phyloP scores from a whole-genome alignment of 1,139 yeast species.

The Magnusiomyces sp. region DNA sequence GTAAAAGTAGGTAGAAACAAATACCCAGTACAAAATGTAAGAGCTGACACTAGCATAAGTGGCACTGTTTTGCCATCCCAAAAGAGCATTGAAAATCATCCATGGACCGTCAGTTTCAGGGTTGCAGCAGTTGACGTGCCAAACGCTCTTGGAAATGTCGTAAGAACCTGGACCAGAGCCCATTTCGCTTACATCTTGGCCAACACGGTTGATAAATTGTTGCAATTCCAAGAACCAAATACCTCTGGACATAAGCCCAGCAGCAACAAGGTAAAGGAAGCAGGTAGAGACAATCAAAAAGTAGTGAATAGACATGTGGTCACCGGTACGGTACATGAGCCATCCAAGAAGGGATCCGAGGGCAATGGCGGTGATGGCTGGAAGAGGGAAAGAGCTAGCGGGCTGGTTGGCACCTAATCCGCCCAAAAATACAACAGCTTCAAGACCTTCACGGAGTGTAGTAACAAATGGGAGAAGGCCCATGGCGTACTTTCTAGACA shows the following conservation, averaged over 20 bases:
- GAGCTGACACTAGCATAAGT: constrained; percentile 80
- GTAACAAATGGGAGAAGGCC: constrained; percentile 75
- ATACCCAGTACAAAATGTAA: constrained; percentile 77
- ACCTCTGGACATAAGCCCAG: constrained; percentile 85
- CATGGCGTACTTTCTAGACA: constrained; percentile 60
- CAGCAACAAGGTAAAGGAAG: constrained; percentile 73
- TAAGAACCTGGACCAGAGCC: constrained; percentile 94
- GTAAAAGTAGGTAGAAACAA: constrained; percentile 35
- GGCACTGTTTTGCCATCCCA: constrained; percentile 91
- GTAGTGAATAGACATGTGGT: constrained; percentile 53
- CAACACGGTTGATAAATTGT: constrained; percentile 50
- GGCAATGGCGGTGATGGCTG: constrained; percentile 66
- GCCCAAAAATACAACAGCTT: constrained; percentile 85
- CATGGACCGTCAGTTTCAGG: constrained; percentile 84
- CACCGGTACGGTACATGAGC: constrained; percentile 64
- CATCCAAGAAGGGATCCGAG: constrained; percentile 66
- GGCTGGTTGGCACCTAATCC: constrained; percentile 57
- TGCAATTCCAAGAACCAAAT: constrained; percentile 77
- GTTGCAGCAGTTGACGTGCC: constrained; percentile 94
- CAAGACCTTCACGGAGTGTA: constrained; percentile 81
- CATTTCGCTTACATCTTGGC: constrained; percentile 70
- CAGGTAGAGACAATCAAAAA: constrained; percentile 76
- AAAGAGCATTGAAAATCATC: constrained; percentile 81
- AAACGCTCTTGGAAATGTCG: constrained; percentile 63
- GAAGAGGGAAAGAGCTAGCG: constrained; percentile 64